These are phyloP conservation scores for Sphaerulina vaccinii DNA, from an alignment of 2,329 filamentous ascomycete species.

Conservation along the genomic window DNA sequence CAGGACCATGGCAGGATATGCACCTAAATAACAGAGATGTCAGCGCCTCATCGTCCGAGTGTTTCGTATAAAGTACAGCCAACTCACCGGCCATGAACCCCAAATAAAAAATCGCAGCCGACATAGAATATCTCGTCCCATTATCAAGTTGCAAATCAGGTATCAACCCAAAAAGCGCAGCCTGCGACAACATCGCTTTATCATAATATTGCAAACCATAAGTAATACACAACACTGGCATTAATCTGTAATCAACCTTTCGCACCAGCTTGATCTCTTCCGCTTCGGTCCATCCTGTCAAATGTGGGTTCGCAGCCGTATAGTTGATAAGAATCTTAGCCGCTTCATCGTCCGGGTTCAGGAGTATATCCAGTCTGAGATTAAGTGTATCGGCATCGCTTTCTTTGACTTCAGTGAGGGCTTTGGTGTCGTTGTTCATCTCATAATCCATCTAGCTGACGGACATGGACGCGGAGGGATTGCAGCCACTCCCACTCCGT, in stretches of 20 bases:
- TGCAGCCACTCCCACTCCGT: background rate
- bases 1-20: constrained; percentile 46
- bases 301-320: constrained; percentile 10
- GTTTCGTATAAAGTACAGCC: background rate
- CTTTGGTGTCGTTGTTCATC: constrained; percentile 11
- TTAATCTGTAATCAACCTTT: constrained; percentile 46
- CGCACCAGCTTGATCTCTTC: constrained; percentile 46
- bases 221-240: constrained; percentile 49
- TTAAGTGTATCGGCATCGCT: constrained; percentile 5
- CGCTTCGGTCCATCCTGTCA: constrained; percentile 41
- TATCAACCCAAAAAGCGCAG: constrained; percentile 47
- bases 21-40: constrained; percentile 14
- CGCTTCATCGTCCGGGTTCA: constrained; percentile 17
- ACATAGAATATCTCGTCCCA: constrained; percentile 48
- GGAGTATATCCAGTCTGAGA: constrained; percentile 2
- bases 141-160: constrained; percentile 43
- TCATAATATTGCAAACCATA: constrained; percentile 53
- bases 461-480: background rate
- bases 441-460: constrained; percentile 5
- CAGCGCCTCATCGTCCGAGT: background rate
- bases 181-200: constrained; percentile 56
- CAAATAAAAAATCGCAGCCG: constrained; percentile 51
- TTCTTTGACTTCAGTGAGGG: constrained; percentile 4
- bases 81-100: constrained; percentile 48
- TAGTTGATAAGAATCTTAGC: constrained; percentile 17